A percentile compares a stretch with the other conserved stretches of the same genome.
phyloP scores from a whole-genome alignment of 331 rosid genomes.

The Pyrus hybrid region DNA sequence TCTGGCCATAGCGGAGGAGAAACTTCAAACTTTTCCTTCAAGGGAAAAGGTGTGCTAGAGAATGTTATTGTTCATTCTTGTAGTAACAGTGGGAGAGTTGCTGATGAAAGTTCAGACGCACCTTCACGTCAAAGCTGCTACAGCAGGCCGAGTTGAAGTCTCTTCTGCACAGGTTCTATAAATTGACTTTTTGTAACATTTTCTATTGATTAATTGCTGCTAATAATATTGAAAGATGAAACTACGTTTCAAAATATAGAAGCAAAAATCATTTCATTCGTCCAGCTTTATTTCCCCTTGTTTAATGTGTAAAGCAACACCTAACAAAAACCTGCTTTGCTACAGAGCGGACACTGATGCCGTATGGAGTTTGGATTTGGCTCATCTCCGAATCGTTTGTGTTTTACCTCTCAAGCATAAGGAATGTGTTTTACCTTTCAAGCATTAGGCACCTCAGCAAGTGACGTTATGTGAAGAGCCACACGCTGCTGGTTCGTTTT shows the following conservation, averaged over 20 bases:
- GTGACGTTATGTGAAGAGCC: constrained; percentile 54
- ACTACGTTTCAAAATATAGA: neutral
- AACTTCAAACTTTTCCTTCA: constrained; percentile 30
- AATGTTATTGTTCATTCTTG: constrained; percentile 26
- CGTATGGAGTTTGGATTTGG: neutral
- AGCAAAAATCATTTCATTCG: neutral
- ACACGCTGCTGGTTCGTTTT: constrained; percentile 65
- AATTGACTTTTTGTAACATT: neutral
- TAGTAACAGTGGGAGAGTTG: constrained; percentile 13
- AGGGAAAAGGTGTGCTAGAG: constrained; percentile 54
- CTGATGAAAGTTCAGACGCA: constrained; percentile 35
- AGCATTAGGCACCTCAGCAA: constrained; percentile 45
- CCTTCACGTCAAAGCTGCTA: constrained; percentile 20
- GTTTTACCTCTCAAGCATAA: neutral
- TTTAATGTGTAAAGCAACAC: neutral
- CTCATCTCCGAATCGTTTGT: no score
- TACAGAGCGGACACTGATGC: constrained; percentile 9
- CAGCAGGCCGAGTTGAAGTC: constrained; percentile 20
- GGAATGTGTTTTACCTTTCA: constrained; percentile 17
- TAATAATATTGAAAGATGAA: neutral
- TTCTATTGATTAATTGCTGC: neutral
- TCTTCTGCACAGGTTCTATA: constrained; percentile 26
- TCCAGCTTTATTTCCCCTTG: neutral
- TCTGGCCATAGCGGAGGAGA: constrained; percentile 27
- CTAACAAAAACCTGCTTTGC: neutral